Conservation (phyloP, 2,329 filamentous ascomycete genomes). For the Eutypella sp. region DNA sequence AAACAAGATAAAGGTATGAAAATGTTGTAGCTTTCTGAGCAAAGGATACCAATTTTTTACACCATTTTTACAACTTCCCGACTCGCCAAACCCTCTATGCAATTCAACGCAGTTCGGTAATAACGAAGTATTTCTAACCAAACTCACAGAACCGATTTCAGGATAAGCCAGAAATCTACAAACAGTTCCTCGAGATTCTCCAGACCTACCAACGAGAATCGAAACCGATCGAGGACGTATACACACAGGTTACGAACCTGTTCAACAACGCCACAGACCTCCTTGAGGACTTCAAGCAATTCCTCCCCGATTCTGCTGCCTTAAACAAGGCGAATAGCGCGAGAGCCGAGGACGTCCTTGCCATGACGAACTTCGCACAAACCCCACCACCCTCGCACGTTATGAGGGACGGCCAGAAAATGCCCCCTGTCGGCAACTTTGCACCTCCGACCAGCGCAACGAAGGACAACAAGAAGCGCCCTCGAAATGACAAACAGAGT, state of each 20-base stretch:
- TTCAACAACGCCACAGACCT: constrained; percentile 93
- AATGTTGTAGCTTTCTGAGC: background rate
- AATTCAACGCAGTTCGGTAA: background rate
- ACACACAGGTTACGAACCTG: constrained; percentile 89
- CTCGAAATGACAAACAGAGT: constrained; percentile 53
- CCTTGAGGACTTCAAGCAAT: constrained; percentile 97
- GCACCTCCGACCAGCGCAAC: constrained; percentile 73
- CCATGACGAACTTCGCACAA: constrained; percentile 40
- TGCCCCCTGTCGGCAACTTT: constrained; percentile 94
- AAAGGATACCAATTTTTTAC: too few species aligned
- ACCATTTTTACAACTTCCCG: too few species aligned
- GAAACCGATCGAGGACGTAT: constrained; percentile 97
- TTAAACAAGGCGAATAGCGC: constrained; percentile 54
- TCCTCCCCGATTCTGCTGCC: constrained; percentile 79
- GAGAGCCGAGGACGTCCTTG: constrained; percentile 64
- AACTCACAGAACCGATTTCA: constrained; percentile 81
- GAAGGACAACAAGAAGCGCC: constrained; percentile 88
- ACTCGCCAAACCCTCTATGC: too few species aligned
- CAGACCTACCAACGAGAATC: constrained; percentile 98
- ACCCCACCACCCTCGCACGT: constrained; percentile 47
- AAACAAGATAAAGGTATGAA: constrained; percentile 93
- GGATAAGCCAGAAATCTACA: constrained; percentile 96
- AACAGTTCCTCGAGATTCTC: constrained; percentile 95
- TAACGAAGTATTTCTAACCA: constrained; percentile 1
- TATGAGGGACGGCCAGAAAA: constrained; percentile 61